A percentile compares a stretch with the other conserved stretches of the same genome.
These are phyloP conservation scores for Aspergillus spinulosporus DNA, from an alignment of 2,329 filamentous ascomycete species.

Conservation along the genomic window DNA sequence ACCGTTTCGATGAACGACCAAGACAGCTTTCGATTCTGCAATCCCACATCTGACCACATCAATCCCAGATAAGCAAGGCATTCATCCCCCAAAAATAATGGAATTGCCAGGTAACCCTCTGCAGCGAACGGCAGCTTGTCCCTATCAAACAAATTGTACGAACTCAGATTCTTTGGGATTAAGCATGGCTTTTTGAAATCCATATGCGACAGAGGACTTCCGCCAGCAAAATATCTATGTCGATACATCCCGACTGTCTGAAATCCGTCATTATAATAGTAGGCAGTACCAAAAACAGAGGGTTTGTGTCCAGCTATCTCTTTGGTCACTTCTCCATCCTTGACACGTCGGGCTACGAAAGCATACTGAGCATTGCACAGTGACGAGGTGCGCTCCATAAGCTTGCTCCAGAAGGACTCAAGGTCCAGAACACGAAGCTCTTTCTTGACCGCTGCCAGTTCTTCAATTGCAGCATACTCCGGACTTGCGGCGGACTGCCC, in stretches of 20 bases:
- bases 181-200: constrained; percentile 70
- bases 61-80: constrained; percentile 71
- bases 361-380: constrained; percentile 66
- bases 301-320: constrained; percentile 62
- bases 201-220: constrained; percentile 68
- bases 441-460: constrained; percentile 60
- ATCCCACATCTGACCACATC: constrained; percentile 68
- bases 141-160: constrained; percentile 60
- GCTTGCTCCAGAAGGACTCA: constrained; percentile 63
- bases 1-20: constrained; percentile 70
- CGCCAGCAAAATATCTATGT: constrained; percentile 65
- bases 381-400: constrained; percentile 64
- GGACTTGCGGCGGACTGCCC: constrained; percentile 43
- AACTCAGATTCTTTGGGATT: constrained; percentile 61
- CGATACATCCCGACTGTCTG: constrained; percentile 55
- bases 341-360: constrained; percentile 66
- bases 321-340: constrained; percentile 62
- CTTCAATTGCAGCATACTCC: constrained; percentile 63
- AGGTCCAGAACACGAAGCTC: constrained; percentile 54
- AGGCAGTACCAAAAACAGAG: constrained; percentile 64
- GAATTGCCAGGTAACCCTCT: constrained; percentile 67
- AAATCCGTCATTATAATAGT: constrained; percentile 65
- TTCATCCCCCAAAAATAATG: constrained; percentile 64
- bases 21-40: constrained; percentile 55
- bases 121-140: constrained; percentile 61